These are phyloP conservation scores for Fusarium pseudograminearum DNA, from an alignment of 2,329 filamentous ascomycete species.

Conservation along the genomic window DNA sequence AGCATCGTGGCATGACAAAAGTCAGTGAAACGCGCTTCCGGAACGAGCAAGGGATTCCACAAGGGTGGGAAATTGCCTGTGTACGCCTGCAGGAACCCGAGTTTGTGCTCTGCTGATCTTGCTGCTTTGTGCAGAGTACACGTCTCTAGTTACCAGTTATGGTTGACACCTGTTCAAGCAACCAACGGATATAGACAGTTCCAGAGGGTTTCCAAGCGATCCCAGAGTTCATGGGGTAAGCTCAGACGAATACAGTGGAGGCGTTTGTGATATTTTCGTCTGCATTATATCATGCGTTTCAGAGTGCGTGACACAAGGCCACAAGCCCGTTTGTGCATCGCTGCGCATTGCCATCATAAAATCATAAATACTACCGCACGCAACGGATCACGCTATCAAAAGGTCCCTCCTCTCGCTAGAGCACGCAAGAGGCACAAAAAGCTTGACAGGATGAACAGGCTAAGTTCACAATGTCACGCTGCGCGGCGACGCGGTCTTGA, in stretches of 20 bases:
- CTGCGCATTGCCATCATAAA: constrained; percentile 1
- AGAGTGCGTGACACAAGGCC: constrained; percentile 2
- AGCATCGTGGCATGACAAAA: constrained; percentile 15
- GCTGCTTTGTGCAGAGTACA: background rate
- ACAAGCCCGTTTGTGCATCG: constrained; percentile 13
- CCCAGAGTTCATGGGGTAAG: background rate
- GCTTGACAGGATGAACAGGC: constrained; percentile 11
- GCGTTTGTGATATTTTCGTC: background rate
- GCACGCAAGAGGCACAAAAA: constrained; percentile 34
- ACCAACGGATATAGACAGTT: background rate
- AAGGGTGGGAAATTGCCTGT: constrained; percentile 43
- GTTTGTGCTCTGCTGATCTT: constrained; percentile 17
- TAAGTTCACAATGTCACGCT: constrained; percentile 40
- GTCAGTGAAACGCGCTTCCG: constrained; percentile 40
- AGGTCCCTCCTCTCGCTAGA: constrained; percentile 25
- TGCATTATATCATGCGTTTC: constrained; percentile 22
- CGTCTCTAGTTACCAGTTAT: background rate
- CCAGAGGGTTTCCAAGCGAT: background rate
- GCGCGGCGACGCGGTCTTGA: constrained; percentile 29
- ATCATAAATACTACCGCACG: background rate
- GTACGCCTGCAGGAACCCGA: constrained; percentile 40
- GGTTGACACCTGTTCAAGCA: background rate
- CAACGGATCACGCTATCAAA: constrained; percentile 1
- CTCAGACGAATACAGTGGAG: background rate
- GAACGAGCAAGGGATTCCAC: constrained; percentile 39